Evolutionary conservation across 2,329 filamentous ascomycete species (phyloP), one percentile per base, ranked within the genome.

Genomic region (Fusarium continuum): DNA sequence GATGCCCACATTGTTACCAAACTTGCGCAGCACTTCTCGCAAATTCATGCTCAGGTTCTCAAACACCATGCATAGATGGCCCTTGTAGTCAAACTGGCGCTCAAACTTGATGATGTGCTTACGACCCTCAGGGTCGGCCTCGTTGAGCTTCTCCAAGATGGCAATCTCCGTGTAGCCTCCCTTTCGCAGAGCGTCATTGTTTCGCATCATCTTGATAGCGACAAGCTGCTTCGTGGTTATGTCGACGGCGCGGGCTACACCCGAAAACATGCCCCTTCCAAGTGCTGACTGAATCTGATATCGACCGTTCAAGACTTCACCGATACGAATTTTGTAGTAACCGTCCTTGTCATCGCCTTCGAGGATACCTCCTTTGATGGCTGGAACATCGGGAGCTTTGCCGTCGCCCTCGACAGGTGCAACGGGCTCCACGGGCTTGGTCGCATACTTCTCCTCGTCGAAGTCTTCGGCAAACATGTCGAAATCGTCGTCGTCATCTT

Each of bases 121-220:
- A 76, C 91, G 93, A 73, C 94, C 91, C 22, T 96, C 91, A 0
- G 91, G 88, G 73, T 99, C 95, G 25, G 91, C 88, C 40, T 90
- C 88, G 70, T 91, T 92, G 51, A 99, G 86, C 72, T 94, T 93
- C 73, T 95, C 87, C 40, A 99, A 79, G 65, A 98, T 97, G 35
- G 92, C 91, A 74, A 98, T 96, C 75, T 99, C 95, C 55, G 95
- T 97, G 76, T 93, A 88, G 17, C 93, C 95, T 39, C 93, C 93
- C 76, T 97, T 97, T 67, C 88, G 85, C 75, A 97, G 90, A 11
- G 92, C 91, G 72, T 97, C 93, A 71, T 99, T 98, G 76, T 96
- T 96, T 63, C 95, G 91, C 77, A 98, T 96, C 70, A 99, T 95
- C 79, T 99, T 99, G 83, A 99, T 91, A 20, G 95, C 95, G 26